A percentile compares a stretch with the other conserved stretches of the same genome.
Evolutionary conservation across 225 moss, liverwort and hornwort species (phyloP).

Genomic region (Ulota crispa): DNA sequence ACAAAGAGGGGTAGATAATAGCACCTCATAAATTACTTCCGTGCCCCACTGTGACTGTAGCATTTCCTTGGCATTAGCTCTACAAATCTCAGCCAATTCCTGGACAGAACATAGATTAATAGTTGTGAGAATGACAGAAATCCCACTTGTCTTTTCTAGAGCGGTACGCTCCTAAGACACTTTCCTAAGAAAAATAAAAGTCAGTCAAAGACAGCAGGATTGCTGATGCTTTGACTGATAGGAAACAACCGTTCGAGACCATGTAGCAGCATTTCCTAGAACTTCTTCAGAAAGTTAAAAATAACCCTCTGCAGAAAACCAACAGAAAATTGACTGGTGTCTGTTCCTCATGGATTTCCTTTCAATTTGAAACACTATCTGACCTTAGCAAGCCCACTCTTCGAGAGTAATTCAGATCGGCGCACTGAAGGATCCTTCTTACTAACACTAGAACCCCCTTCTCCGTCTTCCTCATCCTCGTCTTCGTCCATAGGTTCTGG

Average conservation of each 20-base stretch:
- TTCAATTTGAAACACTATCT: not conserved
- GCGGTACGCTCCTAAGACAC: not conserved
- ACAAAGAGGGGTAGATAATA: not conserved
- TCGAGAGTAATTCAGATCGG: conserved; percentile 69
- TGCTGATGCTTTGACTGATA: not conserved
- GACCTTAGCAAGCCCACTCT: conserved; percentile 85
- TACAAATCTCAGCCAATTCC: conserved; percentile 70
- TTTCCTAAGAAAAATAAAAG: not conserved
- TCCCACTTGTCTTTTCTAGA: not conserved
- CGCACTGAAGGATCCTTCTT: conserved; percentile 82
- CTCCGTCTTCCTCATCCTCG: conserved; percentile 51
- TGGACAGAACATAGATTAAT: conserved; percentile 16
- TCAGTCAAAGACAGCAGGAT: not conserved
- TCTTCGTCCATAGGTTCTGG: conserved; percentile 40
- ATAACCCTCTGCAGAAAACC: not conserved
- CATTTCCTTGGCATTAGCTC: conserved; percentile 64
- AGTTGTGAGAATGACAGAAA: conserved; percentile 10
- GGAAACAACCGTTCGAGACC: not conserved
- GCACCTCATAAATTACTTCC: conserved; percentile 83
- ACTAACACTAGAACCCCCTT: conserved; percentile 60
- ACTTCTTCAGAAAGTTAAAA: not conserved
- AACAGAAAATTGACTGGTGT: not conserved
- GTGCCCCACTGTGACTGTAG: conserved; percentile 70
- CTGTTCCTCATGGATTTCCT: not conserved
- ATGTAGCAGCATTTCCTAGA: not conserved